Percentiles rank a stretch among this genome's conserved stretches.
Evolutionary conservation across 345 rosid species (phyloP).

Genomic region (Microthlaspi erraticum): DNA sequence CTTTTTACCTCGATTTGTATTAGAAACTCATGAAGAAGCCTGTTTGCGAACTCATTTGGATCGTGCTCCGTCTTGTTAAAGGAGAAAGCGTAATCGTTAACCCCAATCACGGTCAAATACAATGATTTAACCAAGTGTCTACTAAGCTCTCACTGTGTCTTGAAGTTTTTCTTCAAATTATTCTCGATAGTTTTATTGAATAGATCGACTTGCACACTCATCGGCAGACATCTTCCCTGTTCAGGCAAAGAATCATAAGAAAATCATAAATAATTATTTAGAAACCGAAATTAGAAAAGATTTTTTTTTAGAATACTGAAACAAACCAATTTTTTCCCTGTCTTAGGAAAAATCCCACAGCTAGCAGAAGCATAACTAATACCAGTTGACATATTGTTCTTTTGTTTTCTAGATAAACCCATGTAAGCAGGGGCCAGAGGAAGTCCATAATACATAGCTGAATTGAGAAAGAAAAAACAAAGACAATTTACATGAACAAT

Average conservation of each 20-base stretch:
- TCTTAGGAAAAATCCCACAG: slow-evolving; percentile 33
- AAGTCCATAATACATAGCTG: slow-evolving; percentile 42
- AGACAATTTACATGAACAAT: background rate
- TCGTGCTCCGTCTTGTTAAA: background rate
- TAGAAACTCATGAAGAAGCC: slow-evolving; percentile 34
- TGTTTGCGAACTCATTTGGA: slow-evolving; percentile 26
- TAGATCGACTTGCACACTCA: slow-evolving; percentile 41
- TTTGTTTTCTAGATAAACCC: slow-evolving; percentile 36
- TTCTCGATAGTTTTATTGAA: slow-evolving; percentile 26
- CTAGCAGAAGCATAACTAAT: slow-evolving; percentile 42
- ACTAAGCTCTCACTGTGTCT: slow-evolving; percentile 21
- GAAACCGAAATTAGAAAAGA: background rate
- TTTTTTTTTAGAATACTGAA: background rate
- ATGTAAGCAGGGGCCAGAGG: slow-evolving; percentile 42
- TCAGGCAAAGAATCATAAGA: slow-evolving; percentile 10
- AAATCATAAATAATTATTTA: background rate
- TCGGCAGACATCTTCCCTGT: slow-evolving; percentile 42
- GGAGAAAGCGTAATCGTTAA: slow-evolving; percentile 37
- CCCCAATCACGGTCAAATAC: slow-evolving; percentile 39
- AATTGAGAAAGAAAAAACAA: background rate
- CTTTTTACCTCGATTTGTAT: slow-evolving; percentile 28
- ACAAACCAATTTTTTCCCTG: slow-evolving; percentile 7
- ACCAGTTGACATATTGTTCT: slow-evolving; percentile 33
- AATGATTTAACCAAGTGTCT: slow-evolving; percentile 36
- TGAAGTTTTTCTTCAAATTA: slow-evolving; percentile 30